These are phyloP conservation scores for Ceratobasidium sp. DNA, from an alignment of 1,284 basidiomycete species.

Conservation along the genomic window DNA sequence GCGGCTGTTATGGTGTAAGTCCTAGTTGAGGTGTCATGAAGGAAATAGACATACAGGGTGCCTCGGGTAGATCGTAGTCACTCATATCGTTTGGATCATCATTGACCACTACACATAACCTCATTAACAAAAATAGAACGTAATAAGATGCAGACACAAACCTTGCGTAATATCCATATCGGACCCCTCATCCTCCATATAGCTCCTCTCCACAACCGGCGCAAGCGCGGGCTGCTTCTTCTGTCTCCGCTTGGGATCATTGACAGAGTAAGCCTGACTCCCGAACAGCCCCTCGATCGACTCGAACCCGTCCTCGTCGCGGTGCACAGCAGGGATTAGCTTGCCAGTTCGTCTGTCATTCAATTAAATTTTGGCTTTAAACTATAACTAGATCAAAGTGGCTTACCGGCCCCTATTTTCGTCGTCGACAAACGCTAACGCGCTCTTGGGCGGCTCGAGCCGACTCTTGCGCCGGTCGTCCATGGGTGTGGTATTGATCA, in stretches of 20 bases:
- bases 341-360: slow-evolving; percentile 39
- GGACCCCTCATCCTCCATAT: slow-evolving; percentile 44
- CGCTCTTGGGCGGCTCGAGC: slow-evolving; percentile 38
- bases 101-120: slow-evolving; percentile 17
- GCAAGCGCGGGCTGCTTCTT: slow-evolving; percentile 15
- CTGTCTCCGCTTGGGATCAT: slow-evolving; percentile 18
- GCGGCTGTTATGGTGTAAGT: background rate
- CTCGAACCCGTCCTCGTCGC: slow-evolving; percentile 45
- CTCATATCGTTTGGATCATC: slow-evolving; percentile 35
- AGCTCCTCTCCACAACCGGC: slow-evolving; percentile 23
- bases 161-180: slow-evolving; percentile 44
- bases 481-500: slow-evolving; percentile 14
- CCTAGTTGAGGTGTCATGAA: background rate
- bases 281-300: slow-evolving; percentile 42
- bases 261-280: slow-evolving; percentile 40
- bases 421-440: slow-evolving; percentile 40
- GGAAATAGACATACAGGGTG: slow-evolving; percentile 4
- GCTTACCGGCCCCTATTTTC: slow-evolving; percentile 34
- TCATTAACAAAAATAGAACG: background rate
- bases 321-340: slow-evolving; percentile 35
- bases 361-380: background rate
- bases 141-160: background rate
- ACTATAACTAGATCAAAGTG: background rate
- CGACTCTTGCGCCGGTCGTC: slow-evolving; percentile 41
- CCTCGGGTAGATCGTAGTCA: slow-evolving; percentile 35